These are phyloP conservation scores for Termitomyces sp. DNA, from an alignment of 768 basidiomycete species.

Conservation along the genomic window DNA sequence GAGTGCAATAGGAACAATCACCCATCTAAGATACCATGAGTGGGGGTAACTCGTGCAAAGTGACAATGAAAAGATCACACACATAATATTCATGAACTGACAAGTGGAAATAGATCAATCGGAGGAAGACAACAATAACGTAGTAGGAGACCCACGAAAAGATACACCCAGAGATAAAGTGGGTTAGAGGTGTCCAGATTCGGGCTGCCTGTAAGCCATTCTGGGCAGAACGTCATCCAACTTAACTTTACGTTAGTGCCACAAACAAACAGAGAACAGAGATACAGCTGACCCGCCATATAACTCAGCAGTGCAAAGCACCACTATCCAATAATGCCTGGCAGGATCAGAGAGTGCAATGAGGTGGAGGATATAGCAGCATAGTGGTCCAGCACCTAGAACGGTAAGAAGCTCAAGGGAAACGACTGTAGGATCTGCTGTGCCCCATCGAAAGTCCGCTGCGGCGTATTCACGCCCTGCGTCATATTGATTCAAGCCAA, in stretches of 20 bases:
- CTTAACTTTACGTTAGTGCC: conserved; percentile 23
- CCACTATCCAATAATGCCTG: conserved; percentile 75
- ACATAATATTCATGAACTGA: conserved; percentile 82
- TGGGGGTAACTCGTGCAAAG: not conserved
- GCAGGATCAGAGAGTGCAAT: conserved; percentile 60
- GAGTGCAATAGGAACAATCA: conserved; percentile 66
- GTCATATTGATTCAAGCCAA: not conserved
- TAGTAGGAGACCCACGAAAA: conserved; percentile 47
- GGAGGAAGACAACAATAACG: not conserved
- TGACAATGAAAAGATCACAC: conserved; percentile 20
- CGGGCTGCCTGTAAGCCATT: conserved; percentile 75
- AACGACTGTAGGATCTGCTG: conserved; percentile 72
- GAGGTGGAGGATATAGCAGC: conserved; percentile 65
- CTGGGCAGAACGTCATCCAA: conserved; percentile 88
- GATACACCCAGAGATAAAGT: conserved; percentile 76
- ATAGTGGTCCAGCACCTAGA: conserved; percentile 68
- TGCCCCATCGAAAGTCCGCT: conserved; percentile 81
- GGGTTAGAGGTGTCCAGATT: conserved; percentile 67
- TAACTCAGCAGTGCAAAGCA: conserved; percentile 69
- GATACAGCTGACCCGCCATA: conserved; percentile 57
- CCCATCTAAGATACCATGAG: conserved; percentile 54
- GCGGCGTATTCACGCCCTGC: conserved; percentile 77
- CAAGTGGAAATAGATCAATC: not conserved
- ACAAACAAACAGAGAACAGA: not conserved
- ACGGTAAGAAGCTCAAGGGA: conserved; percentile 83